These are phyloP conservation scores for Pleoardoris graminearum DNA, from an alignment of 2,329 filamentous ascomycete genomes.

Conservation along the genomic window DNA sequence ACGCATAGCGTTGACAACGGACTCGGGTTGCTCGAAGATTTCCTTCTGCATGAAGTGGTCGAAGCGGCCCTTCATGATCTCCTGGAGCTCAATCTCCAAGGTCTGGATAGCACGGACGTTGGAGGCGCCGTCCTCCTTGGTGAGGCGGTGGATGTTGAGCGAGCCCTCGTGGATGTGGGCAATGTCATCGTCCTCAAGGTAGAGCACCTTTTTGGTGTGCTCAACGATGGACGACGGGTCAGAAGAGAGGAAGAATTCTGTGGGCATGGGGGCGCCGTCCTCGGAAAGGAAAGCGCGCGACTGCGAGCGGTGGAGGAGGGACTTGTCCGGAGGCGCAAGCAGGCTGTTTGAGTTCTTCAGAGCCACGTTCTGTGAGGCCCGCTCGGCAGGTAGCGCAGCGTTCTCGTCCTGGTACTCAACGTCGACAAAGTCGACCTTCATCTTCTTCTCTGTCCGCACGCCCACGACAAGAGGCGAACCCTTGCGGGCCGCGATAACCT, in stretches of 20 bases:
- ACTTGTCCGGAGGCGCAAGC: conserved; percentile 93
- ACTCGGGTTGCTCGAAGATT: conserved; percentile 99
- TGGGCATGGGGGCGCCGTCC: conserved; percentile 95
- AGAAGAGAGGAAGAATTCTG: conserved; percentile 98
- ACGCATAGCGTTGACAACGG: conserved; percentile 99
- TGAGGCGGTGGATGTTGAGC: conserved; percentile 96
- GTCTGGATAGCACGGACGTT: conserved; percentile 99
- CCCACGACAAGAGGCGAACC: conserved; percentile 96
- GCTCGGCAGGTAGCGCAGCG: conserved; percentile 78
- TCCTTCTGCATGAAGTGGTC: conserved; percentile 99
- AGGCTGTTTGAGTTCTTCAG: conserved; percentile 74
- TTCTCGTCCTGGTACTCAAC: conserved; percentile 94
- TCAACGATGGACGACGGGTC: conserved; percentile 98
- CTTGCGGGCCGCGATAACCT: conserved; percentile 97
- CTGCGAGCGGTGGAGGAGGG: conserved; percentile 95
- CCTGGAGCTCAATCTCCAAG: conserved; percentile 96
- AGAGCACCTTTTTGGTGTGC: conserved; percentile 99
- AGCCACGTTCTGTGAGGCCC: conserved; percentile 92
- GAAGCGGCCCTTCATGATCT: conserved; percentile 99
- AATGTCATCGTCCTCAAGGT: conserved; percentile 99
- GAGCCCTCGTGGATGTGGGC: conserved; percentile 99
- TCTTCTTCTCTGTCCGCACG: conserved; percentile 95
- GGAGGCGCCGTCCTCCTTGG: conserved; percentile 94
- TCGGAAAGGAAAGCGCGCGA: conserved; percentile 98
- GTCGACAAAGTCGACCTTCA: conserved; percentile 99